Percentiles rank a stretch among this genome's conserved stretches.
Evolutionary conservation across 176 grass and related monocot species (phyloP).

Genomic region (Avena atlantica): DNA sequence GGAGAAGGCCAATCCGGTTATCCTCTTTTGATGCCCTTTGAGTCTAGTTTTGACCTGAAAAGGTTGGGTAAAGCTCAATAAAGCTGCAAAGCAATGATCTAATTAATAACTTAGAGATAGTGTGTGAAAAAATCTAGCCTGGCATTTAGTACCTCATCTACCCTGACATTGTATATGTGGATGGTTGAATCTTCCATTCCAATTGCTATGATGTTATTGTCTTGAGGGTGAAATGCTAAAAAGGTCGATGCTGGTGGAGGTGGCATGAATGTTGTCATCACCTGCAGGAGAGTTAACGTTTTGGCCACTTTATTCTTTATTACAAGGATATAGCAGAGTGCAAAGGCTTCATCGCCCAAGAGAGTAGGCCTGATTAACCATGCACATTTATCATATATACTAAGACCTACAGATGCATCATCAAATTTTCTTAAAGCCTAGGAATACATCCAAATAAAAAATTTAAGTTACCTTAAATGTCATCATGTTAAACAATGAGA

Average conservation of each 20-base stretch:
- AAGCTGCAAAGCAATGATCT: conserved; percentile 40
- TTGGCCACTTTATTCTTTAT: background rate
- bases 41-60: conserved; percentile 89
- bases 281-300: conserved; percentile 52
- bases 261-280: conserved; percentile 98
- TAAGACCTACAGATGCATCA: conserved; percentile 18
- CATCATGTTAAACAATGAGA: conserved; percentile 99
- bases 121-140: conserved; percentile 1
- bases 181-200: conserved; percentile 99
- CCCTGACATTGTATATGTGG: conserved; percentile 98
- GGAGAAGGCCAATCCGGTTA: conserved; percentile 94
- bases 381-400: background rate
- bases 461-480: conserved; percentile 83
- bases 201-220: conserved; percentile 99
- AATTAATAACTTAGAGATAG: conserved; percentile 32
- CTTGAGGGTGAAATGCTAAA: conserved; percentile 96
- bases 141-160: conserved; percentile 74
- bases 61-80: conserved; percentile 43
- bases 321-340: background rate
- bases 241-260: conserved; percentile 91
- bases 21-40: conserved; percentile 94
- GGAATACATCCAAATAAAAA: conserved; percentile 28
- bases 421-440: conserved; percentile 21
- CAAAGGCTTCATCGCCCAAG: background rate
- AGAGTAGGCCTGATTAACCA: background rate